A percentile compares a stretch with the other conserved stretches of the same genome.
Evolutionary conservation across 352 stramenopile species (phyloP).

Genomic region (Pythium graminicola): DNA sequence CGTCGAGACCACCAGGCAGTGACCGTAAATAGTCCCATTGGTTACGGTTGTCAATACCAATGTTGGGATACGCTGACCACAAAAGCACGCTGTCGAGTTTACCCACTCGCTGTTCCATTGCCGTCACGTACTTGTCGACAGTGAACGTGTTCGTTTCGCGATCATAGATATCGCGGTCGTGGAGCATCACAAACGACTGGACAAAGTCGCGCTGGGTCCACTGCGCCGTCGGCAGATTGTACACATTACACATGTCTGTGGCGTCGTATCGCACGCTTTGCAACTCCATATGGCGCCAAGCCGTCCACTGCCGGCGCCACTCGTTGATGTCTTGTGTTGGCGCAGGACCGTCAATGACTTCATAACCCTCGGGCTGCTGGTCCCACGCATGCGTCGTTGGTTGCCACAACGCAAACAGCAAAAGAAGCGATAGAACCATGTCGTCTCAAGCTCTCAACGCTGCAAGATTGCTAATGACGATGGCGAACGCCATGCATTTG

Average conservation of each 20-base stretch:
- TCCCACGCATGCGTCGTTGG: constrained; percentile 39
- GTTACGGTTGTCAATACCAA: constrained; percentile 78
- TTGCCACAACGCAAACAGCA: background rate
- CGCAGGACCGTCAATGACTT: constrained; percentile 64
- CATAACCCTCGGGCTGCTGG: constrained; percentile 66
- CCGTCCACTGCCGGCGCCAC: constrained; percentile 53
- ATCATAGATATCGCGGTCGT: constrained; percentile 71
- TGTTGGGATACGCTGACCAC: constrained; percentile 78
- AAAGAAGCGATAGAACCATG: background rate
- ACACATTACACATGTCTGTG: constrained; percentile 49
- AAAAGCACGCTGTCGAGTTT: constrained; percentile 75
- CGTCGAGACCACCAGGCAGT: constrained; percentile 48
- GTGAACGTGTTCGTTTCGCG: constrained; percentile 53
- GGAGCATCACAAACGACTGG: constrained; percentile 69
- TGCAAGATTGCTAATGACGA: constrained; percentile 2
- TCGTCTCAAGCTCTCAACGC: background rate
- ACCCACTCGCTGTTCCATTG: constrained; percentile 47
- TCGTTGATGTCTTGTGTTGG: constrained; percentile 26
- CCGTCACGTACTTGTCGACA: constrained; percentile 57
- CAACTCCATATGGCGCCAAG: constrained; percentile 73
- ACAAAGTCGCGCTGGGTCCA: constrained; percentile 80
- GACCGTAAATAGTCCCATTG: constrained; percentile 65
- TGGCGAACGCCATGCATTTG: background rate
- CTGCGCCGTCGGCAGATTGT: constrained; percentile 50
- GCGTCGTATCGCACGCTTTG: constrained; percentile 55